phyloP scores from a whole-genome alignment of 1,139 yeast genomes.

The Candida glucosophila region DNA sequence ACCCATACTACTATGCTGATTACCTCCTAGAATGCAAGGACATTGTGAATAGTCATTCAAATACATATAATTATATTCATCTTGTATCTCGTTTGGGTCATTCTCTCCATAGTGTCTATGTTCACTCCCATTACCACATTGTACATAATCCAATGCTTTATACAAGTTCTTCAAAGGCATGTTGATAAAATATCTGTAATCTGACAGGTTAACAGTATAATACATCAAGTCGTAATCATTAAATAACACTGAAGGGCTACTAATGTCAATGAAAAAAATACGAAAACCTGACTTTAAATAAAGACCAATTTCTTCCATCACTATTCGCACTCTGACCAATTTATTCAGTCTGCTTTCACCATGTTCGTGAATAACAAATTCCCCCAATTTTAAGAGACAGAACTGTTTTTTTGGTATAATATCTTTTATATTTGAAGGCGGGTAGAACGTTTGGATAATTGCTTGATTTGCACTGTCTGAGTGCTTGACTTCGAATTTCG shows the following conservation, averaged over 20 bases:
- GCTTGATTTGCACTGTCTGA: constrained; percentile 13
- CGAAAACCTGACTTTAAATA: constrained; percentile 49
- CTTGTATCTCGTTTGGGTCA: constrained; percentile 17
- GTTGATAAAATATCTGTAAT: constrained; percentile 34
- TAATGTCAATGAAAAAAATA: constrained; percentile 49
- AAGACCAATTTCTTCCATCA: constrained; percentile 54
- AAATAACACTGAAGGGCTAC: constrained; percentile 34
- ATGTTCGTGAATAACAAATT: constrained; percentile 21
- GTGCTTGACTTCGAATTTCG: constrained; percentile 40
- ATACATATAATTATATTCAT: constrained; percentile 18
- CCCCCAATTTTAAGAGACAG: constrained; percentile 45
- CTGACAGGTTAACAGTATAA: constrained; percentile 34
- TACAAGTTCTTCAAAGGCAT: constrained; percentile 35
- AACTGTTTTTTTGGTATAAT: constrained; percentile 46
- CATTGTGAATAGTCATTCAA: constrained; percentile 7
- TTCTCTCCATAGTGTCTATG: constrained; percentile 22
- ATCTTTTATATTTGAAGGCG: constrained; percentile 51
- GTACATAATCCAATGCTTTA: constrained; percentile 31
- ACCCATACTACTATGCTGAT: constrained; percentile 1
- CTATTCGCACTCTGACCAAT: constrained; percentile 31
- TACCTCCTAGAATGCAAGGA: constrained; percentile 2
- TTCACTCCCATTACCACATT: constrained; percentile 15
- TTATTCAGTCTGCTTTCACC: constrained; percentile 8
- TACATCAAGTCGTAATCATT: constrained; percentile 36
- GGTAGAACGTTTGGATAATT: constrained; percentile 34